Conservation (phyloP, 805 yeast species). For the Yarrowia osloensis region DNA sequence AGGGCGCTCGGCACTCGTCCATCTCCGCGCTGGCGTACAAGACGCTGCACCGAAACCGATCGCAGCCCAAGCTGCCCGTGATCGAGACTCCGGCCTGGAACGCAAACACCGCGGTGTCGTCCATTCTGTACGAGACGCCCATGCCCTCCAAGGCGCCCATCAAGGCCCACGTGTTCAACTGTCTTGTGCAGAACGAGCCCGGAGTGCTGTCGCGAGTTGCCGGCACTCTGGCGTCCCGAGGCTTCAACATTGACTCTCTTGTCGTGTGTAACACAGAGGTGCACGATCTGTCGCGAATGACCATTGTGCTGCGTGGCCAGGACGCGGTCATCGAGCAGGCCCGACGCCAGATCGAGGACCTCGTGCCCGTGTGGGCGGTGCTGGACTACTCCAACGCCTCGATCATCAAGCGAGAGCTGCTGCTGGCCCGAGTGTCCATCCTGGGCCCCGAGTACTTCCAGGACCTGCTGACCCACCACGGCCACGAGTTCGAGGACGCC, state of each 20-base stretch:
- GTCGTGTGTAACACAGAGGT: constrained; percentile 98
- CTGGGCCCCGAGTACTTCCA: constrained; percentile 98
- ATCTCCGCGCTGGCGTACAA: constrained; percentile 95
- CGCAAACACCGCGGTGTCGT: constrained; percentile 94
- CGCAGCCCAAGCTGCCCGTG: constrained; percentile 89
- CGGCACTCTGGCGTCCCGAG: constrained; percentile 96
- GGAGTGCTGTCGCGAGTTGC: constrained; percentile 93
- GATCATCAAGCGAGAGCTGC: constrained; percentile 85
- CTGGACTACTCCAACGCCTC: constrained; percentile 89
- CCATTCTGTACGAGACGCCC: constrained; percentile 92
- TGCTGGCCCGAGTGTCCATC: constrained; percentile 87
- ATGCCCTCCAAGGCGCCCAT: constrained; percentile 56
- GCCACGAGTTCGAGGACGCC: constrained; percentile 45
- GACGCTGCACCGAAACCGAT: constrained; percentile 80
- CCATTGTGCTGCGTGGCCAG: constrained; percentile 90
- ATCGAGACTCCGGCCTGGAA: constrained; percentile 93
- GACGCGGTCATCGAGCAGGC: constrained; percentile 98
- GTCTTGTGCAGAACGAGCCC: constrained; percentile 97
- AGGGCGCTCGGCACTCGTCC: constrained; percentile 47
- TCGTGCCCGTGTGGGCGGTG: constrained; percentile 98
- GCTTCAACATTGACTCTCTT: constrained; percentile 95
- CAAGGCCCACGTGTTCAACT: constrained; percentile 88
- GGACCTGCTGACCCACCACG: constrained; percentile 86
- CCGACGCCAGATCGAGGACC: constrained; percentile 94
- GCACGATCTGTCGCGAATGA: constrained; percentile 93